These are phyloP conservation scores for Rubroboletus pulcherrimus DNA, from an alignment of 768 basidiomycete species.

Conservation along the genomic window DNA sequence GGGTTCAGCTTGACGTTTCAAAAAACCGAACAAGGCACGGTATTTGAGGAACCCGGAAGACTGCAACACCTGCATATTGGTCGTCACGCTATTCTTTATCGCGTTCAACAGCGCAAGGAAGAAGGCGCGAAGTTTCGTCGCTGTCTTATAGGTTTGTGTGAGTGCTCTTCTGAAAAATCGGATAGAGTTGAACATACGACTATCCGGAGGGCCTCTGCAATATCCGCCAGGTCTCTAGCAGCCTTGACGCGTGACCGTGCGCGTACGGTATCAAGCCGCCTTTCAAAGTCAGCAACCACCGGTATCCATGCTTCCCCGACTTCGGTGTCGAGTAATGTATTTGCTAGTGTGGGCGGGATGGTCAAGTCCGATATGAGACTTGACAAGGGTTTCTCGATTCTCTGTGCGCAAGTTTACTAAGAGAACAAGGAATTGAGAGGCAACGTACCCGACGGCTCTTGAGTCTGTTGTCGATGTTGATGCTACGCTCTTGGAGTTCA, in stretches of 20 bases:
- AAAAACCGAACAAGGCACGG: slow-evolving; percentile 74
- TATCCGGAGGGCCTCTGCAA: slow-evolving; percentile 83
- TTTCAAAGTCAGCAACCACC: slow-evolving; percentile 78
- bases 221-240: slow-evolving; percentile 75
- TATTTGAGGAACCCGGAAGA: slow-evolving; percentile 84
- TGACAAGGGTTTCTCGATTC: slow-evolving; percentile 83
- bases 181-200: slow-evolving; percentile 52
- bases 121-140: slow-evolving; percentile 83
- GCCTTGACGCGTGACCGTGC: slow-evolving; percentile 81
- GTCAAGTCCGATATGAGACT: slow-evolving; percentile 76
- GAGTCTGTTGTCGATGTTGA: slow-evolving; percentile 83
- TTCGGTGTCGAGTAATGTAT: slow-evolving; percentile 75
- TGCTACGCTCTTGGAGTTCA: slow-evolving; percentile 86
- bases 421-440: not conserved
- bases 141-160: slow-evolving; percentile 52
- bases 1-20: slow-evolving; percentile 74
- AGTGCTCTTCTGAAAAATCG: not conserved
- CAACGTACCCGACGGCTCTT: slow-evolving; percentile 74
- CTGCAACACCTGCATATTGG: slow-evolving; percentile 92
- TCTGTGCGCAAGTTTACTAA: slow-evolving; percentile 43
- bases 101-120: slow-evolving; percentile 82
- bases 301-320: slow-evolving; percentile 89
- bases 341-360: slow-evolving; percentile 76
- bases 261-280: slow-evolving; percentile 61
- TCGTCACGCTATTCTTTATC: slow-evolving; percentile 76